Evolutionary conservation across 1,139 yeast species (phyloP), one percentile per base, ranked within the genome.

Genomic region (Ashbya aceris): DNA sequence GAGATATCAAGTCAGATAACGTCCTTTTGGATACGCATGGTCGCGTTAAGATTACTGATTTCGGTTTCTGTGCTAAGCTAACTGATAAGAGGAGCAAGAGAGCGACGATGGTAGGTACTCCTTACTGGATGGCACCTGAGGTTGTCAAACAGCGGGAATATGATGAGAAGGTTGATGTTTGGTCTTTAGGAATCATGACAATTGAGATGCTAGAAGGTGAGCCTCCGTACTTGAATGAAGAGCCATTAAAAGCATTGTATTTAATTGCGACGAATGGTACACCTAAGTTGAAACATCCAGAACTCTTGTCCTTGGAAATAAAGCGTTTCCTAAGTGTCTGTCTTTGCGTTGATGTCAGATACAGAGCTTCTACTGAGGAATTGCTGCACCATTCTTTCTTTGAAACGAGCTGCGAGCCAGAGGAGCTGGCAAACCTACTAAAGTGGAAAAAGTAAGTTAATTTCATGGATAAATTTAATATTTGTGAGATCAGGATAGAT

Each of bases 51-150:
- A 86, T 91, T 48, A 91, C 98, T 3, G 98, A 91, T 68, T 91
- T 91, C 65, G 98, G 98, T 0, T 91, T 91, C 69, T 91, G 98
- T 67, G 98, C 98, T 23, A 87, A 87, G 63, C 71, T 91, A 53
- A 91, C 96, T 2, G 95, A 85, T 49, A 91, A 86, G 60, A 78
- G 93, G 65, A 83, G 83, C 49, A 91, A 91, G 64, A 76, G 98
- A 50, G 96, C 96, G 8, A 91, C 98, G 0, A 87, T 91, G 96
- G 98, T 89, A 4, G 98, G 98, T 32, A 91, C 98, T 0, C 98
- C 98, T 9, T 91, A 91, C 63, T 91, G 98, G 98, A 91, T 91
- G 98, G 98, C 98, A 0, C 98, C 98, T 3, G 98, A 91, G 66
- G 97, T 91, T 39, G 96, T 91, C 41, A 85, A 87, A 64, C 96